Percentiles rank a stretch among this genome's conserved stretches.
phyloP scores from a whole-genome alignment of 805 yeast genomes.

The Peterozyma xylosa region DNA sequence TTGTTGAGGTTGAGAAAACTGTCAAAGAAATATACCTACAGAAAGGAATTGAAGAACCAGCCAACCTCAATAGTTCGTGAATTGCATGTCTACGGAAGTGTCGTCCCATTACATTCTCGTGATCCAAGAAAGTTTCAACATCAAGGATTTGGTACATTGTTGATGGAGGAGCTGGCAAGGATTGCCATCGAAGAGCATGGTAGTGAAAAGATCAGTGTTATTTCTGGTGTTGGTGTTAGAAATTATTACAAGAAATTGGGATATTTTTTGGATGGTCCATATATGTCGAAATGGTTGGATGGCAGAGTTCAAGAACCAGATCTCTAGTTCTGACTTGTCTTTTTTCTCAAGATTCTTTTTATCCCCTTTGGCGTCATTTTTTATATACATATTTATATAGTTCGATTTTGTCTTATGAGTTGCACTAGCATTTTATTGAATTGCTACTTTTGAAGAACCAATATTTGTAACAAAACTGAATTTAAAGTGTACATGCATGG shows the following conservation, averaged over 20 bases:
- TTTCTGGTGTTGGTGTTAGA: slow-evolving; percentile 96
- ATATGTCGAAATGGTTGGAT: slow-evolving; percentile 69
- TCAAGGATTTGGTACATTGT: slow-evolving; percentile 95
- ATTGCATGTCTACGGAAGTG: slow-evolving; percentile 94
- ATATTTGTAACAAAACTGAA: no score
- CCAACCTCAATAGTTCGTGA: slow-evolving; percentile 95
- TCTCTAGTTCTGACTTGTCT: no score
- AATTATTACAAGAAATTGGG: slow-evolving; percentile 92
- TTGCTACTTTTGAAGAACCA: no score
- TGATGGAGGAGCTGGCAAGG: slow-evolving; percentile 98
- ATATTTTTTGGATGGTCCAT: slow-evolving; percentile 90
- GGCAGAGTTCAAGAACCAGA: slow-evolving; percentile 3
- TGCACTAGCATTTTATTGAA: no score
- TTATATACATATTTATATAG: no score
- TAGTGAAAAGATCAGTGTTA: slow-evolving; percentile 82
- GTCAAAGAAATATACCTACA: slow-evolving; percentile 78
- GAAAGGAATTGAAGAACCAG: slow-evolving; percentile 79
- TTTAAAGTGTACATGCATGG: no score
- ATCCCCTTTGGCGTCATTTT: no score
- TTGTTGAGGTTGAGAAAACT: slow-evolving; percentile 83
- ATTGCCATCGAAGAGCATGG: slow-evolving; percentile 96
- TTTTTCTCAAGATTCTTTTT: no score
- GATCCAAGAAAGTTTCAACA: slow-evolving; percentile 98
- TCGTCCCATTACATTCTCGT: slow-evolving; percentile 90
- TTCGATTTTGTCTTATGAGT: no score